A percentile compares a stretch with the other conserved stretches of the same genome.
phyloP scores from a whole-genome alignment of 176 grass and related monocot species.

The Juncus effusus region DNA sequence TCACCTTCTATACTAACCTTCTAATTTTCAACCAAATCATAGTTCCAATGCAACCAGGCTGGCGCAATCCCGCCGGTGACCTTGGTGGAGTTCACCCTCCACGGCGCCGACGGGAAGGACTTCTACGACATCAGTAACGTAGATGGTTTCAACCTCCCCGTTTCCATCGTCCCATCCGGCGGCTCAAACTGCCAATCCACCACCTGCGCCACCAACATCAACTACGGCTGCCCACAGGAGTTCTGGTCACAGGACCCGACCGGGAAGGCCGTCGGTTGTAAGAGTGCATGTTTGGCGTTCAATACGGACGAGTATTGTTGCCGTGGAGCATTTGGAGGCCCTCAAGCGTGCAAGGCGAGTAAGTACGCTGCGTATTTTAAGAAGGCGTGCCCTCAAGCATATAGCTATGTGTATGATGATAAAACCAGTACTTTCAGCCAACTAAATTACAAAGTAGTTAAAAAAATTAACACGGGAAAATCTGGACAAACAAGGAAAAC shows the following conservation, averaged over 20 bases:
- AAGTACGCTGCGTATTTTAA: conserved; percentile 62
- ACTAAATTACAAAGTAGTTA: no score
- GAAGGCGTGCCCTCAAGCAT: conserved; percentile 48
- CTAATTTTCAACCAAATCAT: no score
- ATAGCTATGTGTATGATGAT: conserved; percentile 72
- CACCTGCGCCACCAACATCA: conserved; percentile 47
- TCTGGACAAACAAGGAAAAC: no score
- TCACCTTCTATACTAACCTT: no score
- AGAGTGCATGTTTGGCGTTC: conserved; percentile 53
- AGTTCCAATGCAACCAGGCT: conserved; percentile 26
- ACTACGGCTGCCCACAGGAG: conserved; percentile 43
- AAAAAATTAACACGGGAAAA: no score
- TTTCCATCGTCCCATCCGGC: conserved; percentile 35
- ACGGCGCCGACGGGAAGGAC: conserved; percentile 33
- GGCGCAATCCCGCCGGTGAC: conserved; percentile 40
- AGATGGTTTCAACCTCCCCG: conserved; percentile 61
- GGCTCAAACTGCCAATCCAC: conserved; percentile 28
- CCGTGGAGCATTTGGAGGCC: conserved; percentile 39
- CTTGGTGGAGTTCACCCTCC: conserved; percentile 63
- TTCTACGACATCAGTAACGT: conserved; percentile 96
- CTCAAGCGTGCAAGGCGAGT: conserved; percentile 41
- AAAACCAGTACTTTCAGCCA: conserved; percentile 51
- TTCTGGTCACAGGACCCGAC: conserved; percentile 20
- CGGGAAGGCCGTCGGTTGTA: conserved; percentile 41
- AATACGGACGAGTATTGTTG: conserved; percentile 53